These are phyloP conservation scores for Vaccinium vitisidaea DNA, from an alignment of 148 eudicot genomes.

Conservation along the genomic window DNA sequence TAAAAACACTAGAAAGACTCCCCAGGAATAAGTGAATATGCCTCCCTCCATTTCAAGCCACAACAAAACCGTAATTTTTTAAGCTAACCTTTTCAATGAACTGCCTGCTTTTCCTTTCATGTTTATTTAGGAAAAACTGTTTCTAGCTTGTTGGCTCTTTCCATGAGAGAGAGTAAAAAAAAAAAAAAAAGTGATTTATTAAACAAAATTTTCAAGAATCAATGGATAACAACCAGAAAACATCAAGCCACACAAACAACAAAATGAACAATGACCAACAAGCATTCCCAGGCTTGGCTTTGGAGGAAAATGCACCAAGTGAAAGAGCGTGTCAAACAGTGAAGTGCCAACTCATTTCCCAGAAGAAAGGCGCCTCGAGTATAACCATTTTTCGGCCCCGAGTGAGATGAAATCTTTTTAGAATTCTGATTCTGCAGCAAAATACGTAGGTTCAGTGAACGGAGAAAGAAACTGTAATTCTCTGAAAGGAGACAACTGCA, in stretches of 20 bases:
- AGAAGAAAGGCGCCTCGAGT: neutral
- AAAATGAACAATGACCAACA: neutral
- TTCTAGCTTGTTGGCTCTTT: neutral
- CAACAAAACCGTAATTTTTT: neutral
- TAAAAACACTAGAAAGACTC: no score
- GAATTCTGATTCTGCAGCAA: neutral
- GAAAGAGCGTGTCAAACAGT: neutral
- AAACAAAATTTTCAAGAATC: neutral
- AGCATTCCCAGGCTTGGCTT: neutral
- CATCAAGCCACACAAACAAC: conserved; percentile 9
- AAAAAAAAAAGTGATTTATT: neutral
- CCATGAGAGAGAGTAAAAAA: neutral
- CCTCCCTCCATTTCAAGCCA: neutral
- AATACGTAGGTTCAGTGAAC: neutral
- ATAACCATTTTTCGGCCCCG: neutral
- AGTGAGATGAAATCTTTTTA: neutral
- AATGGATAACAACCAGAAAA: neutral
- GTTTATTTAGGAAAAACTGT: neutral
- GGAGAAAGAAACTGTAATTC: neutral
- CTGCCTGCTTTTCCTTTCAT: neutral
- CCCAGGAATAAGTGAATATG: no score
- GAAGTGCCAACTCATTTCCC: neutral
- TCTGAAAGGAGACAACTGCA: neutral
- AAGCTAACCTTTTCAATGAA: neutral
- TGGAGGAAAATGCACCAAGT: neutral